Evolutionary conservation across 129 eudicot species (phyloP).

Genomic region (Solidago caesia): DNA sequence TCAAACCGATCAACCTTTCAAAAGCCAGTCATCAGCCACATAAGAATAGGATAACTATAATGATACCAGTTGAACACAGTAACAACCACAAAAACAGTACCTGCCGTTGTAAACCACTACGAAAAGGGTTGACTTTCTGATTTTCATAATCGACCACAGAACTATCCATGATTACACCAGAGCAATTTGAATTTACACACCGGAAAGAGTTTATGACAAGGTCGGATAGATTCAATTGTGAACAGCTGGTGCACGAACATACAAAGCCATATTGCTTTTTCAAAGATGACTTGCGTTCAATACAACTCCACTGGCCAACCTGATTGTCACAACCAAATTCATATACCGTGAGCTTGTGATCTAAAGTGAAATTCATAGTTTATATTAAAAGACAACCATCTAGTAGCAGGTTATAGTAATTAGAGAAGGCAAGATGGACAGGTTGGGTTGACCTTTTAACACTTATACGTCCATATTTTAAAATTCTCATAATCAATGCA

Average conservation of each 20-base stretch:
- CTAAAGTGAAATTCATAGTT: background rate
- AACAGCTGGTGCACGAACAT: slow-evolving; percentile 73
- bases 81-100: slow-evolving; percentile 30
- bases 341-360: background rate
- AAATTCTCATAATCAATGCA: background rate
- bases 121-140: slow-evolving; percentile 39
- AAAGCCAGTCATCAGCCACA: slow-evolving; percentile 15
- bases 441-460: background rate
- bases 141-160: slow-evolving; percentile 37
- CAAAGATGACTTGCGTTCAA: slow-evolving; percentile 55
- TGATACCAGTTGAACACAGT: slow-evolving; percentile 9
- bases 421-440: background rate
- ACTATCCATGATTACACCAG: slow-evolving; percentile 68
- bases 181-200: slow-evolving; percentile 59
- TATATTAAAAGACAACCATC: slow-evolving; percentile 3
- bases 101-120: slow-evolving; percentile 37
- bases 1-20: slow-evolving; percentile 42
- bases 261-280: slow-evolving; percentile 66
- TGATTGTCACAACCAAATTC: slow-evolving; percentile 25
- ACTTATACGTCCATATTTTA: background rate
- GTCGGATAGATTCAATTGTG: slow-evolving; percentile 67
- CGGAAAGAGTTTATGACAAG: slow-evolving; percentile 66
- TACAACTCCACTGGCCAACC: slow-evolving; percentile 84
- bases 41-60: background rate
- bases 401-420: slow-evolving; percentile 2